Base-by-base conservation (phyloP, 768 basidiomycete genomes). In the Termitomyces eurrhizus region DNA sequence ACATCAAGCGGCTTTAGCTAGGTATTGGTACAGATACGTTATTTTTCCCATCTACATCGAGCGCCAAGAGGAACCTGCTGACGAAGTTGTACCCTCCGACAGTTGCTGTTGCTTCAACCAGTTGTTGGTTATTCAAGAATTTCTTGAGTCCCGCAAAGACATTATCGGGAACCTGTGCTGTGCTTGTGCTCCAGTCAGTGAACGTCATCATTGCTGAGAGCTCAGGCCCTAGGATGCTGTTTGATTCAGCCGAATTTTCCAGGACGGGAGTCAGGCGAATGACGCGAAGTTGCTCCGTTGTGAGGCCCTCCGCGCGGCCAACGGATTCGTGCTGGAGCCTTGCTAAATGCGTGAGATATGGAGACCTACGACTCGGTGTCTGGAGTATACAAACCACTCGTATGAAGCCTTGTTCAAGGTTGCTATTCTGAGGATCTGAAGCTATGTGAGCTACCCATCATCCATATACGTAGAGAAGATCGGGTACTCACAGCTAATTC, bases 281-380 rank as follows among this genome's bases (percentile, higher is more conserved):
- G 24, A 64, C 66, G 35, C 49, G 65, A 36, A 73, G 69, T 52
- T 73, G 71, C 18, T 60, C 44, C 6, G 71, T 70, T 8, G 72
- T 71, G 5, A 72, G 64, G 37, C 72, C 72, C 56, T 67, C 72
- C 5, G 72, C 56, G 44, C 72, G 68, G 14, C 70, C 72, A 3
- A 73, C 71, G n/a, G 72, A 46, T 62, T 73, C 72, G 42, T 73
- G 72, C 44, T 73, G 72, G 18, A 68, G 57, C 72, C 72, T 73
- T n/a, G 33, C 4, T 35, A 24, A 26, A 33, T 14, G 52, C 52
- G 2, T 44, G 45, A 32, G 55, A 21, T 32, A 11, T n/a, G 41
- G 61, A n/a, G 36, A 7, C 45, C 12, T 36, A 7, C 35, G 3
- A n/a, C n/a, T 11, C 42, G 35, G 36, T 3, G 11, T 35, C 14